Percentiles rank a stretch among this genome's conserved stretches.
Conservation (phyloP, 768 basidiomycete genomes). For the Rhodotorula kratochvilovae region DNA sequence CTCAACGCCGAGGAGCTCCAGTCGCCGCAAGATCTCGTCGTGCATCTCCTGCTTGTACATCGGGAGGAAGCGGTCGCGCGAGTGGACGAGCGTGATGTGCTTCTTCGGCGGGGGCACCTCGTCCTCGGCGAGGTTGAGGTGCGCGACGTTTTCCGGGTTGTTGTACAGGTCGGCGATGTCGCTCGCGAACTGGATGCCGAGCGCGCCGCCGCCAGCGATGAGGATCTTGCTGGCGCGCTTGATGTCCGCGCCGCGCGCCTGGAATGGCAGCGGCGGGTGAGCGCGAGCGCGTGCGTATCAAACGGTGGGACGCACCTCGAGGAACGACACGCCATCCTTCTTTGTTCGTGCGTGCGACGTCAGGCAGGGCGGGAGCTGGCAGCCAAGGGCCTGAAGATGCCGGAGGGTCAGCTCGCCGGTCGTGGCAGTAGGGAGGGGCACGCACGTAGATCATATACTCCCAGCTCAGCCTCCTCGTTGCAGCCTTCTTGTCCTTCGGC, state of each 20-base stretch:
- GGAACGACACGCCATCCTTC: slow-evolving; percentile 34
- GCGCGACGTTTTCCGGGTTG: slow-evolving; percentile 19
- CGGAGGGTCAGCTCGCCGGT: no score
- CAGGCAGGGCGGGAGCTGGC: slow-evolving; percentile 40
- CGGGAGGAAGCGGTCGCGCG: slow-evolving; percentile 41
- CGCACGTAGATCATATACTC: slow-evolving; percentile 42
- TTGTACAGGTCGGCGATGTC: slow-evolving; percentile 41
- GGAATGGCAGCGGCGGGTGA: neutral
- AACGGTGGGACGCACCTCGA: slow-evolving; percentile 12
- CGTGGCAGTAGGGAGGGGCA: neutral
- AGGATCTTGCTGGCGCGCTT: slow-evolving; percentile 28
- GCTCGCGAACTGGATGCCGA: slow-evolving; percentile 44
- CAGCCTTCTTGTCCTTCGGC: neutral
- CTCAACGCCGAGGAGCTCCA: slow-evolving; percentile 42
- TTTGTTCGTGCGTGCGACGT: slow-evolving; percentile 27
- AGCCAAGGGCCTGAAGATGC: slow-evolving; percentile 40
- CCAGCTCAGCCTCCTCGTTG: slow-evolving; percentile 25
- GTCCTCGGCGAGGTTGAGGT: neutral
- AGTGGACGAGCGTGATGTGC: slow-evolving; percentile 43
- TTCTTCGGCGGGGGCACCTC: slow-evolving; percentile 25
- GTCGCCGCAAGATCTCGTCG: slow-evolving; percentile 32
- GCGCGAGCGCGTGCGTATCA: neutral
- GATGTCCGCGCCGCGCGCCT: slow-evolving; percentile 28
- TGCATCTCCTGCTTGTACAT: slow-evolving; percentile 39
- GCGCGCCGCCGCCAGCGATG: slow-evolving; percentile 43